Conservation (phyloP, 2,329 filamentous ascomycete genomes). For the Pseudocercospora crystallina region DNA sequence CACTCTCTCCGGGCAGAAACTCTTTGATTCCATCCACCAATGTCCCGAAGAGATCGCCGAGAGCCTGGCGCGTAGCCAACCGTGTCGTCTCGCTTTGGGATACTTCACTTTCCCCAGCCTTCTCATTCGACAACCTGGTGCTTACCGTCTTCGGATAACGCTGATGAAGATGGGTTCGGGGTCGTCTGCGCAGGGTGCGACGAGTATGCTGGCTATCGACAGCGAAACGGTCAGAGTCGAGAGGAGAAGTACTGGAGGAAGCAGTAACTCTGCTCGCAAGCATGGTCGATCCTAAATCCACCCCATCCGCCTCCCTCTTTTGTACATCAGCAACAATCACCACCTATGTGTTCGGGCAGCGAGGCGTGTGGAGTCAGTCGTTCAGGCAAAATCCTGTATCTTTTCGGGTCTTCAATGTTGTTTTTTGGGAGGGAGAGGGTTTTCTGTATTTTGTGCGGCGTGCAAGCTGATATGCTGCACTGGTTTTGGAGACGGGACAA, state of each 20-base stretch:
- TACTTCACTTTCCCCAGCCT: constrained; percentile 35
- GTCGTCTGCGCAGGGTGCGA: constrained; percentile 20
- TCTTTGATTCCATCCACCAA: constrained; percentile 35
- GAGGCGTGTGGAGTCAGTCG: constrained; percentile 12
- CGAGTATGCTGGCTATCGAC: constrained; percentile 28
- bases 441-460: not conserved
- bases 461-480: too few species aligned
- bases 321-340: constrained; percentile 8
- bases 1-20: constrained; percentile 33
- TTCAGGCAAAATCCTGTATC: constrained; percentile 2
- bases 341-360: constrained; percentile 10
- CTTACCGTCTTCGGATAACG: constrained; percentile 31
- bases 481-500: too few species aligned
- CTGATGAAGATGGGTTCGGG: constrained; percentile 31
- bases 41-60: constrained; percentile 29
- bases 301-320: not conserved
- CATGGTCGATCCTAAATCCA: constrained; percentile 14
- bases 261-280: constrained; percentile 13
- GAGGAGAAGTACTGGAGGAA: constrained; percentile 17
- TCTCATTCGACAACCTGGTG: constrained; percentile 33
- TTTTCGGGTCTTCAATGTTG: not conserved
- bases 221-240: constrained; percentile 35
- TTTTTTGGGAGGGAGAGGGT: not conserved
- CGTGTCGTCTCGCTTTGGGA: constrained; percentile 29
- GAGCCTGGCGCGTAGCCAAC: constrained; percentile 28